These are phyloP conservation scores for Epichloe brachyelytri DNA, from an alignment of 2,329 filamentous ascomycete genomes.

Conservation along the genomic window DNA sequence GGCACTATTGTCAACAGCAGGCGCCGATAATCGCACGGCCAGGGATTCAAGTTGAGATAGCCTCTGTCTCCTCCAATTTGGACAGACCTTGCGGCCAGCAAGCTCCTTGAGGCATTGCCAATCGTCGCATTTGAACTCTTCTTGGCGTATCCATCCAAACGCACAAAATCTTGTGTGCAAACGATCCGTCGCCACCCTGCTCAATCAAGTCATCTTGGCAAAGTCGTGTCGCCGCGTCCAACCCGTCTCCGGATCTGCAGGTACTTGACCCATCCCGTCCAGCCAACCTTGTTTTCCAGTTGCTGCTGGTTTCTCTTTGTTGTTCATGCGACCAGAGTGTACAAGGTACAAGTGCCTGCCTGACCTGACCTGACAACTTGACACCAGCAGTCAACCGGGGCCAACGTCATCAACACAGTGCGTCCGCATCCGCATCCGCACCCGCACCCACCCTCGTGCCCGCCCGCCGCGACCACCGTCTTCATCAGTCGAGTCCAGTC, in stretches of 20 bases:
- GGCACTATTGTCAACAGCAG: too few relatives aligned
- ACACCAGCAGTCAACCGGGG: neutral
- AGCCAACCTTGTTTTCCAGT: neutral
- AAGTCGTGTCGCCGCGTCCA: constrained; percentile 1
- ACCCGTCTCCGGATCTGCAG: constrained; percentile 12
- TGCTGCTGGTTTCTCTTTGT: neutral
- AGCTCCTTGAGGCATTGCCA: neutral
- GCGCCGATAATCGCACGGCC: neutral
- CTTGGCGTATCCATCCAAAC: neutral
- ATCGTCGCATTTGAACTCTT: neutral
- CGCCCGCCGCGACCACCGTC: neutral
- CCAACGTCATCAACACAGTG: constrained; percentile 1
- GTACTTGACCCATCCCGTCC: constrained; percentile 8
- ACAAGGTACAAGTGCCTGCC: neutral
- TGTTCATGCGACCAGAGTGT: neutral
- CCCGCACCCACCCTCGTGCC: constrained; percentile 3
- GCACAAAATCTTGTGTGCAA: neutral
- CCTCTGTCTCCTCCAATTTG: neutral
- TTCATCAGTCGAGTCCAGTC: constrained; percentile 1
- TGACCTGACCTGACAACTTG: constrained; percentile 1
- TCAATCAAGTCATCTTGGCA: neutral
- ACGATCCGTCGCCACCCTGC: neutral
- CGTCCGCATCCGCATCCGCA: constrained; percentile 3
- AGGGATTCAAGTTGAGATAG: neutral
- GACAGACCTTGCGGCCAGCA: neutral